Base-by-base conservation (phyloP, 1,139 yeast genomes). In the Pichia sp. region DNA sequence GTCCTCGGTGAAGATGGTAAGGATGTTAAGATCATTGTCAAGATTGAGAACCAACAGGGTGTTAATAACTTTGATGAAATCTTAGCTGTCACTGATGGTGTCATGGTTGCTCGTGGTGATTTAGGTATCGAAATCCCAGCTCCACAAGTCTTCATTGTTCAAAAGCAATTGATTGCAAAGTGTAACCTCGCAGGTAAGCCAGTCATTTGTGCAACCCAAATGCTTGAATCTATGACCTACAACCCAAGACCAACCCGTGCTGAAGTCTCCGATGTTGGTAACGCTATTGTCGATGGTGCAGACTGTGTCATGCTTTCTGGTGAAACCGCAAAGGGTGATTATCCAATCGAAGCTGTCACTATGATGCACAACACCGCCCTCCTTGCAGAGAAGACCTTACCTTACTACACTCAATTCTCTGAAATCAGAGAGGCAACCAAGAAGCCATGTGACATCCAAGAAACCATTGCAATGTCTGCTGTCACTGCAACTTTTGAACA, bases 241-340 rank as follows among this genome's bases (percentile, higher is more conserved):
- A 93, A 91, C 81, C 99, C 99, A 63, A 83, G 98, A 69, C 98
- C 99, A 67, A 91, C 99, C 62, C 85, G 99, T 73, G 99, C 99
- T 53, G 99, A 91, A 72, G 97, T 91, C 48, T 82, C 95, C 39
- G 99, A 91, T 66, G 98, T 93, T 49, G 98, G 98, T 70, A 91
- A 91, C 67, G 98, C 98, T 54, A 83, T 93, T 55, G 77, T 91
- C 63, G 99, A 91, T 62, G 99, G 99, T 69, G 96, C 97, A 58
- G 99, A 91, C 73, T 91, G 97, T 82, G 96, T 88, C 62, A 91
- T 91, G 98, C 77, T 91, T 65, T 84, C 96, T 39, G 98, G 98
- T 63, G 99, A 91, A 72, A 91, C 99, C 54, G 98, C 99, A 59
- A 91, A 93, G 79, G 99, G 99, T 73, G 75, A 78, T 72, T 91